Evolutionary conservation across 2,329 filamentous ascomycete species (phyloP).

Genomic region (Dactylellina sp.): DNA sequence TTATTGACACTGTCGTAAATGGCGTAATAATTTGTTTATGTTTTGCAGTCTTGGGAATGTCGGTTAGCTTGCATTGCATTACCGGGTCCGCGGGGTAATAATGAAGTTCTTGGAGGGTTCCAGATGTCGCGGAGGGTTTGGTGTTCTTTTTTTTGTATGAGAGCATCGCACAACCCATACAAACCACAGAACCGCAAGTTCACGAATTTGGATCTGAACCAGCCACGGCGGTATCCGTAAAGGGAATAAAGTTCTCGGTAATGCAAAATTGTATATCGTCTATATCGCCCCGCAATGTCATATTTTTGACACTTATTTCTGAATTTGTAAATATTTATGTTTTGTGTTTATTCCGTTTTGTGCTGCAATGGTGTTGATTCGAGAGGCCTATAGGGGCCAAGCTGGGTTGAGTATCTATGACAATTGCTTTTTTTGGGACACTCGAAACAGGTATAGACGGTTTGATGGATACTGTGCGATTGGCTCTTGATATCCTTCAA

Average conservation of each 20-base stretch:
- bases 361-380: no score
- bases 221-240: background rate
- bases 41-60: slow-evolving; percentile 4
- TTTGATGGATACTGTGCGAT: no score
- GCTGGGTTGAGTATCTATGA: no score
- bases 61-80: background rate
- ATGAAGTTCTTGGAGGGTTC: background rate
- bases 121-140: background rate
- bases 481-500: no score
- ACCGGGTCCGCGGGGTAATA: slow-evolving; percentile 8
- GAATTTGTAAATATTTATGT: slow-evolving; percentile 3
- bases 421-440: no score
- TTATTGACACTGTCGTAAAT: background rate
- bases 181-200: no score
- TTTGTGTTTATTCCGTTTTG: background rate
- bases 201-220: no score
- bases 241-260: background rate
- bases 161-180: background rate
- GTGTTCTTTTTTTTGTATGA: background rate
- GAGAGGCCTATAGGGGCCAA: no score
- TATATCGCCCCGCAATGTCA: background rate
- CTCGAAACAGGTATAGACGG: no score
- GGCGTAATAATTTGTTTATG: background rate
- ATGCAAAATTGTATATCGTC: background rate
- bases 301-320: background rate